These are phyloP conservation scores for Canariomyces notabilis DNA, from an alignment of 2,329 filamentous ascomycete species.

Conservation along the genomic window DNA sequence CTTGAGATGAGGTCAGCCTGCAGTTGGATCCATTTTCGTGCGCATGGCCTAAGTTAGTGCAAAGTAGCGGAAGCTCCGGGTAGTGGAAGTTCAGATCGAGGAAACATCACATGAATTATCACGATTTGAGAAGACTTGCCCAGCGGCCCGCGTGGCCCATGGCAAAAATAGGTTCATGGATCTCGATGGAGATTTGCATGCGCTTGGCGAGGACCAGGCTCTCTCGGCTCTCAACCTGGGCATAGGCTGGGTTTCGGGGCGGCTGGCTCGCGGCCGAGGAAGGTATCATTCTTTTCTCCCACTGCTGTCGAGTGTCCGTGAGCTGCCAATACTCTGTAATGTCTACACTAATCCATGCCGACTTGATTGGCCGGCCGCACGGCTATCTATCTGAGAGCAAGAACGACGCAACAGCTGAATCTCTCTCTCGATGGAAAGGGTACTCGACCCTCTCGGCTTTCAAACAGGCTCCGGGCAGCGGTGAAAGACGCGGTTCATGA, in stretches of 20 bases:
- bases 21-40: constrained; percentile 5
- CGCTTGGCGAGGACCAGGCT: constrained; percentile 4
- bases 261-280: not conserved
- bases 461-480: not conserved
- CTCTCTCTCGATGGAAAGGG: constrained; percentile 12
- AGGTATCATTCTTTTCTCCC: constrained; percentile 2
- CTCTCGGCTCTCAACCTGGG: not conserved
- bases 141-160: constrained; percentile 3
- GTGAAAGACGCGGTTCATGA: constrained; percentile 12
- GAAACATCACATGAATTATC: constrained; percentile 20
- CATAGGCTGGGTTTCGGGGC: too few species aligned
- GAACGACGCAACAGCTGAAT: constrained; percentile 37
- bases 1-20: constrained; percentile 22
- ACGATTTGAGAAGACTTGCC: too few species aligned
- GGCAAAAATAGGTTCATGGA: constrained; percentile 6
- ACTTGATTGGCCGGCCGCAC: constrained; percentile 28
- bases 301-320: constrained; percentile 2
- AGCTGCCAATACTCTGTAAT: constrained; percentile 22
- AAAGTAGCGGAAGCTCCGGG: not conserved
- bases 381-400: constrained; percentile 28
- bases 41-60: not conserved
- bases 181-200: constrained; percentile 12
- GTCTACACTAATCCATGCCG: not conserved
- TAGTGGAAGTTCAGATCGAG: not conserved
- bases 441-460: constrained; percentile 3